Base-by-base conservation (phyloP, 177 flowering plant species). In the Vitis hybrid region DNA sequence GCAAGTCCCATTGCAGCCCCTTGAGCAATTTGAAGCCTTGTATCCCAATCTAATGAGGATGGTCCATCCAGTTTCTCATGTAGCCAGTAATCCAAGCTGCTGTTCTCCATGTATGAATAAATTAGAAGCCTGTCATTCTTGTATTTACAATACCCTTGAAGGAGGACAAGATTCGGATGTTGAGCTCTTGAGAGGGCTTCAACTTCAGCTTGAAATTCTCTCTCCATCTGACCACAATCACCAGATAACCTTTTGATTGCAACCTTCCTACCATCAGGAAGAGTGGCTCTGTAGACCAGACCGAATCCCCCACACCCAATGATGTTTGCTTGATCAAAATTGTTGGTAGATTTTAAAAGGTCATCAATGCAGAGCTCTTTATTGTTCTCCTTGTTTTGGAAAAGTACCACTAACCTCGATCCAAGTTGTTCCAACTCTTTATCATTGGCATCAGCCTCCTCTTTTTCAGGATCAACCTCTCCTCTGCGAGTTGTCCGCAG, bases 291-390 rank as follows among this genome's bases (percentile, higher is more conserved):
- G 74, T 83, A 86, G 31, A 86, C 89, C 26, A 86, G 68, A 16
- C 89, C 89, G 31, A 86, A 86, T 15, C 86, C 86, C 20, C 86
- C 86, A 71, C 86, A 86, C 0, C 89, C 86, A 45, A 83, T 76
- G 60, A 85, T 85, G 31, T 83, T 81, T 39, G 78, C 77, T 65
- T 85, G 89, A 65, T 85, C 82, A 58, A 85, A 85, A 66, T 76
- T 69, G 75, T 81, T 66, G 52, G 89, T 85, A 2, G 83, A 77
- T 62, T 67, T 73, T 72, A 77, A 51, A 60, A 82, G 71, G 59
- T 82, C 87, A 10, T 80, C 82, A 59, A 74, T 16, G 8, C 76
- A 72, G 48, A 84, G 79, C 66, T 78, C 82, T 57, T 75, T 75
- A 18, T 68, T 49, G 51, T 57, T 71, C 1, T 72, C 83, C 63